These are phyloP conservation scores for Clathrospora elynae DNA, from an alignment of 2,329 filamentous ascomycete species.

Conservation along the genomic window DNA sequence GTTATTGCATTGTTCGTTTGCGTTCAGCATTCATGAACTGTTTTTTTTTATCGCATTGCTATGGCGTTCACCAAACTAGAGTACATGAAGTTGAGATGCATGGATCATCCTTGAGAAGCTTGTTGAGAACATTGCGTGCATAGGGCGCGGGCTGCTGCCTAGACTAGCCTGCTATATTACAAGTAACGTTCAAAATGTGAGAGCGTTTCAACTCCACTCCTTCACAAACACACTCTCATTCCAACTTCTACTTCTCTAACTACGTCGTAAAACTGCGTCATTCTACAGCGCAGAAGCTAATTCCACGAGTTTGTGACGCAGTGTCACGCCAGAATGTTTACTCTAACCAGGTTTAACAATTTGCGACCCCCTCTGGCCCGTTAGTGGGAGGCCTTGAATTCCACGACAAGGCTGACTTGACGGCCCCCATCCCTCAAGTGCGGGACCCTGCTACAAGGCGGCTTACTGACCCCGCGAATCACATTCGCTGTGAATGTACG, in stretches of 20 bases:
- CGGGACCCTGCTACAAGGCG: conserved; percentile 9
- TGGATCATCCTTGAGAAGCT: conserved; percentile 16
- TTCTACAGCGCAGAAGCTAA: too few relatives aligned
- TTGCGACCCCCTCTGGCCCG: conserved; percentile 37
- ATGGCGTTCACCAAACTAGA: conserved; percentile 28
- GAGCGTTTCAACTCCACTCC: conserved; percentile 4
- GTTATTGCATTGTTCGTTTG: conserved; percentile 10
- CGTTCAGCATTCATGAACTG: conserved; percentile 10
- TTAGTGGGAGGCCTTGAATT: conserved; percentile 43
- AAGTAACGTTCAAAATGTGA: conserved; percentile 14
- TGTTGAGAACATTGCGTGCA: conserved; percentile 30
- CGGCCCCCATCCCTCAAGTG: conserved; percentile 16
- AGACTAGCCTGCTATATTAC: conserved; percentile 28
- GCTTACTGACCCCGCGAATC: conserved; percentile 9
- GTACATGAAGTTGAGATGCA: conserved; percentile 18
- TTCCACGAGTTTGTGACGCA: too few relatives aligned
- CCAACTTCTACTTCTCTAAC: too few relatives aligned
- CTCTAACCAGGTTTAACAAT: conserved; percentile 20
- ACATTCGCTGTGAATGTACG: conserved; percentile 1
- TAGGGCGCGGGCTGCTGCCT: conserved; percentile 31
- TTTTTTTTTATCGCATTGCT: conserved; percentile 24
- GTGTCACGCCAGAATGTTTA: conserved; percentile 27
- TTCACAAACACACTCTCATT: background rate
- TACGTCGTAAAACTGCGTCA: conserved; percentile 1
- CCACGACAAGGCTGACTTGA: conserved; percentile 44